Base-by-base conservation (phyloP, 176 grass and related monocot species). In the Secale cereale region DNA sequence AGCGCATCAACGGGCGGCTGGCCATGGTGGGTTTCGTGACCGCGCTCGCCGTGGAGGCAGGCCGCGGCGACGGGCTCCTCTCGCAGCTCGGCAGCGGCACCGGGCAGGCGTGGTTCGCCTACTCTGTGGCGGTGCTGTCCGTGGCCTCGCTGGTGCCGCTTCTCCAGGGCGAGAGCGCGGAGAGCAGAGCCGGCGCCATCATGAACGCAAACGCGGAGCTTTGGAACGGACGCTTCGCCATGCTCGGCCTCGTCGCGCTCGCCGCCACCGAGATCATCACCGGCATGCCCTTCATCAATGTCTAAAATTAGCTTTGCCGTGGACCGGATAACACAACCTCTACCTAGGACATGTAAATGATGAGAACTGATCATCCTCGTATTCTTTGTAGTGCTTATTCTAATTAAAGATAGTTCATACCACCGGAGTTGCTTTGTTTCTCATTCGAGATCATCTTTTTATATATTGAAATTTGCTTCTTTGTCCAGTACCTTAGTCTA, bases 181-280 rank as follows among this genome's bases (percentile, higher is more conserved):
- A 90, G 79, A 69, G 22, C 4, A 87, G 84, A 59, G 69, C 82
- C 8, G 27, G 40, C 0, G 74, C 35, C 23, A 2, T 93, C 15
- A 86, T 91, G 86, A 93, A 27, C 37, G 89, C 89, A 12, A 59
- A 89, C 60, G 94, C 91, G 0, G 94, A 96, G 91, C 68, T 96
- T 61, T 96, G 94, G 91, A 96, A 96, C 28, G 91, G 94, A 0
- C 78, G 94, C 10, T 76, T 91, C 71, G 94, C 94, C 78, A 96
- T 96, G 94, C 36, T 96, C 33, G 94, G 94, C 0, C 78, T 96
- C 40, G 94, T 93, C 70, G 91, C 94, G 0, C 89, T 96, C 41
- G 91, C 88, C 27, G 66, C 82, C 54, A 96, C 91, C 0, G 94
- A 96, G 84, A 93, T 69, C 78, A 25, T 96, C n/a, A 93, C 89